Evolutionary conservation across 179 eudicot species (phyloP), one percentile per base, ranked within the genome.

Genomic region (Amaranthus tricolor): DNA sequence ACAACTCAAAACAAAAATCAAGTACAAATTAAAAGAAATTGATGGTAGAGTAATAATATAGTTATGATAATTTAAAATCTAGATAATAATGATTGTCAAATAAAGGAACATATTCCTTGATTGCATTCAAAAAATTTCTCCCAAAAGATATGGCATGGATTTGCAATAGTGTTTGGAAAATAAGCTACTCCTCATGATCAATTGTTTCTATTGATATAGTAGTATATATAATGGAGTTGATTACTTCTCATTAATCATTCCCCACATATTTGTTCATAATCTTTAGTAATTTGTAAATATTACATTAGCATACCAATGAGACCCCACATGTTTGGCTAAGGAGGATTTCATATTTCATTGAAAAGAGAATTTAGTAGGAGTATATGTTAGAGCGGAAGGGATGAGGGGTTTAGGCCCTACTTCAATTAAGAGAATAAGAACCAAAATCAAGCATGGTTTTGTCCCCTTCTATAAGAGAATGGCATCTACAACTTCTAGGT

Each of bases 221-320:
- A 31, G 40, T 31, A 31, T 31, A 31, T 31, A 31, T 31, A 31
- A 68, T 67, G 17, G 10, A 52, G 79, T 60, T 76, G 74, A 68
- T 76, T 44, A 61, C 19, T 50, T 53, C 55, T 13, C 21, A 62
- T 69, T 62, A 76, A 76, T 61, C 76, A 71, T 71, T 64, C 80
- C 80, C 80, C 64, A 77, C 76, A 72, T 72, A 72, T 77, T 77
- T 71, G 60, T 66, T 77, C 76, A 65, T 57, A 15, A 50, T 77
- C 58, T 9, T 7, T 74, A 45, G 5, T 21, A 54, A 60, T 62
- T 31, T 15, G 68, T 48, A 20, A 72, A 15, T 31, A 31, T 31
- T 31, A 31, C 40, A 19, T 72, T 72, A 66, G 54, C 75, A 50
- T 59, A 56, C 54, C n/a, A 31, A 31, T 31, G 40, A 31, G 66